Conservation (phyloP, 208 protist genomes). For the Crithidia brevicula region DNA sequence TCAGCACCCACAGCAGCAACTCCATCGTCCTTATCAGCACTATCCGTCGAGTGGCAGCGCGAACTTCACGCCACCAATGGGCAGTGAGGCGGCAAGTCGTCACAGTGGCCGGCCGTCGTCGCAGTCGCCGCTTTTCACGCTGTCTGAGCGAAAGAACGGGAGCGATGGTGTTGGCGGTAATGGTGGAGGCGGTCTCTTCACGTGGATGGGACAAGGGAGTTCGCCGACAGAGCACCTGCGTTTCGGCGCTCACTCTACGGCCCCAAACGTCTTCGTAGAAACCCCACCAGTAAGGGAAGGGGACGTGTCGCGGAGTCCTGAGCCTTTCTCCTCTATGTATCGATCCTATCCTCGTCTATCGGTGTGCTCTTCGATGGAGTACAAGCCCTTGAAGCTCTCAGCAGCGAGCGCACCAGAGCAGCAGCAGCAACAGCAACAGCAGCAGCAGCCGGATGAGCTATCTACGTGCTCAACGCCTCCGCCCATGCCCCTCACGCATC, state of each 20-base stretch:
- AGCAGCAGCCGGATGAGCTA: neutral
- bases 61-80: neutral
- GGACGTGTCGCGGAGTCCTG: no score
- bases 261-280: no score
- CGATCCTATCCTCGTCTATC: neutral
- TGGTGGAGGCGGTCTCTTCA: neutral
- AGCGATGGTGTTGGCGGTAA: no score
- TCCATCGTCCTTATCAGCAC: no score
- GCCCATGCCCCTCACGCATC: neutral
- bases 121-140: neutral
- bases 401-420: no score
- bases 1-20: neutral
- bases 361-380: neutral
- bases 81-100: constrained; percentile 2
- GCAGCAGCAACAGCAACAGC: no score
- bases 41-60: neutral
- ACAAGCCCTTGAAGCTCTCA: constrained; percentile 6
- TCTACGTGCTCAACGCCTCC: constrained; percentile 13
- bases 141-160: neutral
- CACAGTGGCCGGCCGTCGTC: constrained; percentile 7
- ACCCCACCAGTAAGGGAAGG: no score
- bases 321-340: no score
- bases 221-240: neutral
- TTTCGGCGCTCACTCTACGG: neutral
- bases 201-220: neutral